Conservation (phyloP, 2,329 filamentous ascomycete species). For the Hymenoscyphus fructigenus region DNA sequence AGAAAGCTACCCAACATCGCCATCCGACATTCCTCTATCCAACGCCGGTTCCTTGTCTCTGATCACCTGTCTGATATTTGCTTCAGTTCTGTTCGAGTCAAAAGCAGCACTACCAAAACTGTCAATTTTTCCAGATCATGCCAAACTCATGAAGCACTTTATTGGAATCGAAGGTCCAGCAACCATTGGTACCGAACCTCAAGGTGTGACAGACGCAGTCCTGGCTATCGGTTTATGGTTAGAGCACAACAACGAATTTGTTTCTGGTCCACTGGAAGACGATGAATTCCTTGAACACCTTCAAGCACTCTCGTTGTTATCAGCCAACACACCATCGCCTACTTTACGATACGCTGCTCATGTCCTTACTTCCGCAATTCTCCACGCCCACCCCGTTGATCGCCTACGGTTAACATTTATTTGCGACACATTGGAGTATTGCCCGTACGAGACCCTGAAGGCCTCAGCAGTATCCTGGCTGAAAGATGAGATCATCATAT, state of each 20-base stretch:
- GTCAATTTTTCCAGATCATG: slow-evolving; percentile 60
- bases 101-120: slow-evolving; percentile 53
- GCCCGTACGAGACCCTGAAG: slow-evolving; percentile 61
- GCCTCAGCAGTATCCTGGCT: slow-evolving; percentile 64
- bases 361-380: slow-evolving; percentile 36
- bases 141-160: slow-evolving; percentile 52
- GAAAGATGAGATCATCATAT: slow-evolving; percentile 57
- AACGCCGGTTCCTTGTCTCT: slow-evolving; percentile 59
- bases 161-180: slow-evolving; percentile 49
- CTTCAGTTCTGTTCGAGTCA: slow-evolving; percentile 59
- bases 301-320: slow-evolving; percentile 44
- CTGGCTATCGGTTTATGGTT: slow-evolving; percentile 61
- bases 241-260: slow-evolving; percentile 49
- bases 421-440: slow-evolving; percentile 64
- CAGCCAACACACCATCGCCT: slow-evolving; percentile 40
- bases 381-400: slow-evolving; percentile 59
- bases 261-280: slow-evolving; percentile 37
- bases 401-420: slow-evolving; percentile 60
- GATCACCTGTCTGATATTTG: slow-evolving; percentile 62
- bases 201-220: slow-evolving; percentile 58
- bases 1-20: slow-evolving; percentile 47
- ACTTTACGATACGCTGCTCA: slow-evolving; percentile 39
- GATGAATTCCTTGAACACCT: slow-evolving; percentile 58
- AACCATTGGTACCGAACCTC: slow-evolving; percentile 46
- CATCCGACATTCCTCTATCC: slow-evolving; percentile 56